phyloP scores from a whole-genome alignment of 805 yeast species.

The Saturnispora besseyi region DNA sequence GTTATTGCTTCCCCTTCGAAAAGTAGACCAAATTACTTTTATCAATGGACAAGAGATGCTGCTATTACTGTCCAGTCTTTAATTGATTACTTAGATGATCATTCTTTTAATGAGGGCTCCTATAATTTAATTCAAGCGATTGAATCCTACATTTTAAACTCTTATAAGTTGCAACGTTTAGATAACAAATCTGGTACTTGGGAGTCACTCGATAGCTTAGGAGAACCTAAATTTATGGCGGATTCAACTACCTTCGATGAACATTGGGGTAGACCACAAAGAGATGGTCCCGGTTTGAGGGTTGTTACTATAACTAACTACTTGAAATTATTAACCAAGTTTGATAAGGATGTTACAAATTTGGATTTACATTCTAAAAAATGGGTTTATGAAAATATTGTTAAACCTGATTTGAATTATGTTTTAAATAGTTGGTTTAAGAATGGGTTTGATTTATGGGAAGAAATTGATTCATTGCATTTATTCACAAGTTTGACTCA shows the following conservation, averaged over 20 bases:
- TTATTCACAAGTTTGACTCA: constrained; percentile 75
- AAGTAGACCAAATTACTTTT: constrained; percentile 66
- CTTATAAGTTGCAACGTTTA: constrained; percentile 51
- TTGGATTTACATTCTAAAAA: constrained; percentile 26
- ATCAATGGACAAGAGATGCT: constrained; percentile 86
- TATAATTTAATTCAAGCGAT: constrained; percentile 25
- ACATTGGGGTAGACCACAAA: constrained; percentile 91
- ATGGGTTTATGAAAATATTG: constrained; percentile 38
- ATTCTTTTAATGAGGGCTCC: constrained; percentile 15
- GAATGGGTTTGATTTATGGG: constrained; percentile 87
- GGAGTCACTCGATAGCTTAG: constrained; percentile 49
- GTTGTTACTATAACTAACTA: constrained; percentile 54
- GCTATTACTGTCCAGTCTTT: constrained; percentile 71
- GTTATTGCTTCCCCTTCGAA: constrained; percentile 82
- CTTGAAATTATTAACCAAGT: constrained; percentile 34
- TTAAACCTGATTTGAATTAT: constrained; percentile 65
- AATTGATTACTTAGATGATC: constrained; percentile 44
- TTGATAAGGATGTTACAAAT: constrained; percentile 20
- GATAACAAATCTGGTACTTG: constrained; percentile 63
- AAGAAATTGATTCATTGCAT: constrained; percentile 68
- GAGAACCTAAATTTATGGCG: constrained; percentile 82
- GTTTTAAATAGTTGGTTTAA: constrained; percentile 51
- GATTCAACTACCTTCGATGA: constrained; percentile 54
- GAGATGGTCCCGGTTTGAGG: constrained; percentile 89
- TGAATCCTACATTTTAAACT: constrained; percentile 55